These are phyloP conservation scores for Fusarium sacchari DNA, from an alignment of 2,329 filamentous ascomycete genomes.

Conservation along the genomic window DNA sequence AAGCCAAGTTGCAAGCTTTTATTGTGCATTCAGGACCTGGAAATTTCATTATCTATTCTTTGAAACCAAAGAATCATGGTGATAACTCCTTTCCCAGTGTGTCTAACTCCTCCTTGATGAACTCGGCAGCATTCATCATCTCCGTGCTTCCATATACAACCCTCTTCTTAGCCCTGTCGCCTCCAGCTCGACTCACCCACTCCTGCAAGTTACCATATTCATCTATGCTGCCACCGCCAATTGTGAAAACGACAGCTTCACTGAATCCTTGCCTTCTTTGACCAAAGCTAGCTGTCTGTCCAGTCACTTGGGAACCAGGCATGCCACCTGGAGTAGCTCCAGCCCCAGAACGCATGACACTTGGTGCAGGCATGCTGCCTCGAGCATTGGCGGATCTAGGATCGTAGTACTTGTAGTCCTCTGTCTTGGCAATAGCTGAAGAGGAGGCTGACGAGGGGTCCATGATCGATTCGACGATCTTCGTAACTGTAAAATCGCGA, in stretches of 20 bases:
- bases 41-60: conserved; percentile 38
- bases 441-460: conserved; percentile 90
- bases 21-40: background rate
- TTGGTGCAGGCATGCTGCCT: conserved; percentile 87
- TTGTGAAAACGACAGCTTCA: conserved; percentile 92
- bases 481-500: conserved; percentile 94
- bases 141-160: conserved; percentile 97
- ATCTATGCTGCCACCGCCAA: conserved; percentile 97
- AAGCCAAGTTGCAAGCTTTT: background rate
- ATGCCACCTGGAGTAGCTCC: conserved; percentile 59
- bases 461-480: conserved; percentile 98
- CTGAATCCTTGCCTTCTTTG: conserved; percentile 89
- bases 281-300: conserved; percentile 86
- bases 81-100: conserved; percentile 68
- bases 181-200: conserved; percentile 84
- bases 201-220: conserved; percentile 98
- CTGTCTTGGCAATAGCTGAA: conserved; percentile 93
- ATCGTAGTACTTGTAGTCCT: conserved; percentile 97
- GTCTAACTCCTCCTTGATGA: conserved; percentile 72
- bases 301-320: conserved; percentile 62
- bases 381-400: conserved; percentile 92
- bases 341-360: conserved; percentile 61
- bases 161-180: conserved; percentile 74
- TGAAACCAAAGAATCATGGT: conserved; percentile 39
- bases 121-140: conserved; percentile 74